Conservation (phyloP, 2,329 filamentous ascomycete genomes). For the Beauveria australis region DNA sequence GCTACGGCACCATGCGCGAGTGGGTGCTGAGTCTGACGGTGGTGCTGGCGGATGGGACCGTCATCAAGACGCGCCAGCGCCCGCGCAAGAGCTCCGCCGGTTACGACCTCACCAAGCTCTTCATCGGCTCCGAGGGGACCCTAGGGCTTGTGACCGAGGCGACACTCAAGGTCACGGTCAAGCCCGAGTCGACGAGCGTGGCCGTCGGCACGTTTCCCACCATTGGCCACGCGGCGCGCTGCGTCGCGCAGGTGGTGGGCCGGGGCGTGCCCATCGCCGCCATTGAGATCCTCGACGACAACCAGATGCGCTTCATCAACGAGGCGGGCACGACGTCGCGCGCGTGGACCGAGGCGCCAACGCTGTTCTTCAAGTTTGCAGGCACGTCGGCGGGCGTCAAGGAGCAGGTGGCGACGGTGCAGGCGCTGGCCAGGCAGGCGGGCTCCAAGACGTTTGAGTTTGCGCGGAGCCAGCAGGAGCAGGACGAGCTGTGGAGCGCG, state of each 20-base stretch:
- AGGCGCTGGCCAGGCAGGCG: conserved; percentile 50
- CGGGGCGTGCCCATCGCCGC: conserved; percentile 79
- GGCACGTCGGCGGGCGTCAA: conserved; percentile 64
- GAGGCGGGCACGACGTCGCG: conserved; percentile 57
- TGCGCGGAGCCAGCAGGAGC: conserved; percentile 60
- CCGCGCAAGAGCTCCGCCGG: conserved; percentile 85
- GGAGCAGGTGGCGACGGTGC: conserved; percentile 66
- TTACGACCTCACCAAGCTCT: conserved; percentile 83
- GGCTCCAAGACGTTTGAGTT: conserved; percentile 70
- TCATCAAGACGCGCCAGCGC: conserved; percentile 82
- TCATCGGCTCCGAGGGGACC: conserved; percentile 87
- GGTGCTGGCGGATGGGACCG: conserved; percentile 79
- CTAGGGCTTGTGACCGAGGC: conserved; percentile 88
- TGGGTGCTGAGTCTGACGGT: conserved; percentile 86
- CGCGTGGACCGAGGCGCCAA: conserved; percentile 63
- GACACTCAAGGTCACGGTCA: conserved; percentile 75
- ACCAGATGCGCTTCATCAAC: conserved; percentile 71
- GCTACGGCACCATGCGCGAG: conserved; percentile 91
- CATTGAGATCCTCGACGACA: conserved; percentile 87
- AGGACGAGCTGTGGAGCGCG: conserved; percentile 72
- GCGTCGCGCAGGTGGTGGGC: conserved; percentile 71
- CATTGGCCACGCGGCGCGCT: conserved; percentile 66
- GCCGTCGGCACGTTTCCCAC: conserved; percentile 56
- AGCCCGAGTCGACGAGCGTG: conserved; percentile 70
- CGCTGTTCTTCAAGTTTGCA: conserved; percentile 78